phyloP scores from a whole-genome alignment of 768 basidiomycete species.

The Psilocybe azurescens region DNA sequence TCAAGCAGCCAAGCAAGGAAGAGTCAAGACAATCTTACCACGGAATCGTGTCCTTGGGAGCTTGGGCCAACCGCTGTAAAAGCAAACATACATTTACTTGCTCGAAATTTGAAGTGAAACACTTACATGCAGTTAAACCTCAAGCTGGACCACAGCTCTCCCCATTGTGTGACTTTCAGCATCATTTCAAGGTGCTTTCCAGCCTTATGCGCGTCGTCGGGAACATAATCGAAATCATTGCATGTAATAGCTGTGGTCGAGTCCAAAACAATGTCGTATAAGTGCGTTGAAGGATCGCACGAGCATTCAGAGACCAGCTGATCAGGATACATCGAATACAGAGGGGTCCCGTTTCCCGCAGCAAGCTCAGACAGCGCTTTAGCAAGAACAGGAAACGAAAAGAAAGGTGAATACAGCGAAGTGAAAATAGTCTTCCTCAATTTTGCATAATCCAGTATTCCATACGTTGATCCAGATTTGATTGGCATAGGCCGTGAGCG shows the following conservation, averaged over 20 bases:
- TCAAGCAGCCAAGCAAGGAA: neutral
- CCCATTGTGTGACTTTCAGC: conserved; percentile 32
- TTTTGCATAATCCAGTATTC: conserved; percentile 36
- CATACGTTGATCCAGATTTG: conserved; percentile 30
- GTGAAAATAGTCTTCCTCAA: conserved; percentile 35
- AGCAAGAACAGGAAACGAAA: conserved; percentile 36
- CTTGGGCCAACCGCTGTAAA: conserved; percentile 7
- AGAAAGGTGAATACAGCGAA: conserved; percentile 38
- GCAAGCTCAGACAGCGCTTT: conserved; percentile 39
- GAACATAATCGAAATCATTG: conserved; percentile 40
- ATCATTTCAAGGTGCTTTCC: conserved; percentile 32
- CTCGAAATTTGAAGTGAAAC: neutral
- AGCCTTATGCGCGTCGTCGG: conserved; percentile 29
- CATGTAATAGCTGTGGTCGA: conserved; percentile 32
- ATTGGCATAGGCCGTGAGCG: conserved; percentile 38
- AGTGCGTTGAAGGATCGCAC: neutral
- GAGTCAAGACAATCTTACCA: neutral
- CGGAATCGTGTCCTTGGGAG: conserved; percentile 10
- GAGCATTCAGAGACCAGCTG: neutral
- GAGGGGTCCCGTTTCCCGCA: conserved; percentile 28
- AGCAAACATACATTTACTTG: neutral
- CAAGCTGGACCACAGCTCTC: conserved; percentile 35
- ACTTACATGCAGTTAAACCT: conserved; percentile 38
- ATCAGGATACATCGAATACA: neutral
- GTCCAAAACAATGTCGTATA: neutral